Percentiles rank a stretch among this genome's conserved stretches.
phyloP scores from a whole-genome alignment of 805 yeast species.

The Starmerella potacharoeniae region DNA sequence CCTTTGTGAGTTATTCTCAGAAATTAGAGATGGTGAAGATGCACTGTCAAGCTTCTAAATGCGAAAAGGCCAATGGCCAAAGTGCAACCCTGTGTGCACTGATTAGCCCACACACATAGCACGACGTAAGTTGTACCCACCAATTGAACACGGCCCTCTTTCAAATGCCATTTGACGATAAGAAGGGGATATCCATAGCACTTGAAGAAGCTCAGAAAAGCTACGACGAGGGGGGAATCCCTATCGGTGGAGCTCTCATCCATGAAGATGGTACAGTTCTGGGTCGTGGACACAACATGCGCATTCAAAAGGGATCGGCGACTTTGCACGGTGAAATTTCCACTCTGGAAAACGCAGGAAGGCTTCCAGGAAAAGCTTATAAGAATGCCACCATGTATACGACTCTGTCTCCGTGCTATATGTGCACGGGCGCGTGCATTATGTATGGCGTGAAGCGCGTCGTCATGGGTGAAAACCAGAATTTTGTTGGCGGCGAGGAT shows the following conservation, averaged over 20 bases:
- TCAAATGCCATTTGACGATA: conserved; percentile 19
- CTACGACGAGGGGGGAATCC: conserved; percentile 77
- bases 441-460: conserved; percentile 80
- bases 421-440: conserved; percentile 91
- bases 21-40: too few species aligned
- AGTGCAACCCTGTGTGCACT: too few species aligned
- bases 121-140: too few species aligned
- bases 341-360: conserved; percentile 81
- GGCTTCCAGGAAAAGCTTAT: conserved; percentile 68
- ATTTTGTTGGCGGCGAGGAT: conserved; percentile 75
- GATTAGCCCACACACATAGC: too few species aligned
- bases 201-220: conserved; percentile 32
- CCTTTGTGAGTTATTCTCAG: too few species aligned
- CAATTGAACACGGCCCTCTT: too few species aligned
- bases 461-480: conserved; percentile 80
- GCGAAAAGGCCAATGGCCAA: too few species aligned
- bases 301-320: conserved; percentile 75
- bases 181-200: conserved; percentile 25
- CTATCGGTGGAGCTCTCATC: conserved; percentile 71
- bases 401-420: conserved; percentile 82
- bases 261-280: conserved; percentile 66
- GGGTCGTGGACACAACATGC: conserved; percentile 82
- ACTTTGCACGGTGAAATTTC: conserved; percentile 88
- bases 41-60: too few species aligned
- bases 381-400: conserved; percentile 85